phyloP scores from a whole-genome alignment of 2,329 filamentous ascomycete species.

The Sphaceloma murrayae region DNA sequence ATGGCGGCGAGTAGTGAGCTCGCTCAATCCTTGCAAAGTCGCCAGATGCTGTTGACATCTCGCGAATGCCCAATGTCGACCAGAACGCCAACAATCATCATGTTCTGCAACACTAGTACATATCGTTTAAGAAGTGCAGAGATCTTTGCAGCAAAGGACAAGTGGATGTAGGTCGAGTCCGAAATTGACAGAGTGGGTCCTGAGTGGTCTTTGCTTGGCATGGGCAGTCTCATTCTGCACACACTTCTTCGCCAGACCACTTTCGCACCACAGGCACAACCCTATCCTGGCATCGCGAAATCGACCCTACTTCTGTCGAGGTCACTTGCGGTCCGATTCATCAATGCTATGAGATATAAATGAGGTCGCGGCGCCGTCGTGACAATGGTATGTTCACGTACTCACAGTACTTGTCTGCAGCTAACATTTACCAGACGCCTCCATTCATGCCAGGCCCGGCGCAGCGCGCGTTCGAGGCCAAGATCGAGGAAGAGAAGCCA shows the following conservation, averaged over 20 bases:
- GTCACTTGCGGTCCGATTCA: neutral
- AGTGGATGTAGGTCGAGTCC: conserved; percentile 6
- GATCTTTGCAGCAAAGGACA: too few relatives aligned
- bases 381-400: conserved; percentile 16
- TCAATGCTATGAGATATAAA: neutral
- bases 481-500: conserved; percentile 73
- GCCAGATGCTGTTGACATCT: conserved; percentile 10
- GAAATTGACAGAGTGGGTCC: conserved; percentile 11
- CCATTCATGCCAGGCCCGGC: conserved; percentile 48
- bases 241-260: neutral
- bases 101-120: conserved; percentile 14
- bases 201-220: neutral
- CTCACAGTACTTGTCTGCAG: neutral
- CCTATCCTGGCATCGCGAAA: too few relatives aligned
- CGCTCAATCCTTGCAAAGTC: conserved; percentile 21
- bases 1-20: conserved; percentile 83
- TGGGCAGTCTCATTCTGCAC: conserved; percentile 12
- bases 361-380: conserved; percentile 1
- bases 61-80: neutral
- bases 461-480: conserved; percentile 66
- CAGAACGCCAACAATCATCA: neutral
- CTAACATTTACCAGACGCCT: conserved; percentile 33
- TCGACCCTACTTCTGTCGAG: neutral
- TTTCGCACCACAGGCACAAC: neutral
- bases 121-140: conserved; percentile 10